These are phyloP conservation scores for Pyricularia grisea DNA, from an alignment of 2,329 filamentous ascomycete genomes.

Conservation along the genomic window DNA sequence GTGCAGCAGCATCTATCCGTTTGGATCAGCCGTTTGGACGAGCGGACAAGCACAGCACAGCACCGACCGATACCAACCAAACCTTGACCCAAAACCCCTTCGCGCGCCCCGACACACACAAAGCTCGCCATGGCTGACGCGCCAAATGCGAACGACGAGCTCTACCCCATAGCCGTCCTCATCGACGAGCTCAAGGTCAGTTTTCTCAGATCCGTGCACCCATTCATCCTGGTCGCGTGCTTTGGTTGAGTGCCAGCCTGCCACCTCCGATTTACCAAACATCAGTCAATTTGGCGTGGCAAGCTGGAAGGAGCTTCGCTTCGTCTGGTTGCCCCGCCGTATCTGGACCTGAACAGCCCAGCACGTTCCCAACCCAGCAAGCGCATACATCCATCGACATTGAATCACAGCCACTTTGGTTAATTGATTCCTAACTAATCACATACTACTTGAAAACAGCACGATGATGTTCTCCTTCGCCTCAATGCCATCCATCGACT, in stretches of 20 bases:
- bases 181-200: slow-evolving; percentile 98
- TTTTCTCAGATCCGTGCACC: slow-evolving; percentile 9
- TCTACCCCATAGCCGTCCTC: slow-evolving; percentile 98
- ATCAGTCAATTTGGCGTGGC: background rate
- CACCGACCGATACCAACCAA: background rate
- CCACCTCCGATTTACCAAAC: background rate
- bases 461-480: slow-evolving; percentile 95
- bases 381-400: background rate
- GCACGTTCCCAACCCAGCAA: background rate
- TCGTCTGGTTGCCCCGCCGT: background rate
- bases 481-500: slow-evolving; percentile 98
- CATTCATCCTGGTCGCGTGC: slow-evolving; percentile 4
- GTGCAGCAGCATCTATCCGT: slow-evolving; percentile 15
- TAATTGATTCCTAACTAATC: background rate
- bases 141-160: slow-evolving; percentile 89
- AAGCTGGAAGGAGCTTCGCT: slow-evolving; percentile 1
- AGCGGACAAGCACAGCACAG: background rate
- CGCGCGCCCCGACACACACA: slow-evolving; percentile 1
- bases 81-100: slow-evolving; percentile 1
- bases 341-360: slow-evolving; percentile 1
- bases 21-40: background rate
- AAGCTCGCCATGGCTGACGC: slow-evolving; percentile 73
- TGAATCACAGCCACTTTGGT: slow-evolving; percentile 5
- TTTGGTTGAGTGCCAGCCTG: slow-evolving; percentile 3
- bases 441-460: slow-evolving; percentile 41